These are phyloP conservation scores for Heliosperma pusillum DNA, from an alignment of 148 eudicot genomes.

Conservation along the genomic window DNA sequence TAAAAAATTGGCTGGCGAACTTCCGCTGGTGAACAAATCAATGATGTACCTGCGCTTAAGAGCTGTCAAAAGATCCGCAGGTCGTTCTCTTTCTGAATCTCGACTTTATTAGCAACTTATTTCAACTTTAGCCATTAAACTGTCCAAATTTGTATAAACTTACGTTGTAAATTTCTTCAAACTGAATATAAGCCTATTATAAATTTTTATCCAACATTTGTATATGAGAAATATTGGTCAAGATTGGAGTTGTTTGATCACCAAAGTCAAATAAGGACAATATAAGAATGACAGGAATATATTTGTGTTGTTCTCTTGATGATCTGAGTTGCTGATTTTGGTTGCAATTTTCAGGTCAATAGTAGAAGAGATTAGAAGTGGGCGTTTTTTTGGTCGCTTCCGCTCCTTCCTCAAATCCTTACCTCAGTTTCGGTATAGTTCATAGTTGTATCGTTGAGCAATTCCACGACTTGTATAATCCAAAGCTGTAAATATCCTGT, in stretches of 20 bases:
- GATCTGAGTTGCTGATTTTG: slow-evolving; percentile 7
- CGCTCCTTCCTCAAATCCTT: background rate
- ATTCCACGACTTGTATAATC: slow-evolving; percentile 17
- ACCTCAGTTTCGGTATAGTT: slow-evolving; percentile 7
- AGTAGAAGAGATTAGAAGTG: slow-evolving; percentile 20
- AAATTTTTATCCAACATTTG: no score
- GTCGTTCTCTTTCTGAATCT: slow-evolving; percentile 29
- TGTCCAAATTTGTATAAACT: background rate
- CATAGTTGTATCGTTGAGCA: slow-evolving; percentile 5
- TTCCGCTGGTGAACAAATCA: slow-evolving; percentile 82
- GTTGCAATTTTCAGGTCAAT: slow-evolving; percentile 41
- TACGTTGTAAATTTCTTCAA: no score
- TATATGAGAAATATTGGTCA: no score
- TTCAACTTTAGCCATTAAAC: background rate
- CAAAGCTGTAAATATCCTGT: slow-evolving; percentile 26
- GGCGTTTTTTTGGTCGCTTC: slow-evolving; percentile 14
- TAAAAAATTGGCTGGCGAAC: slow-evolving; percentile 68
- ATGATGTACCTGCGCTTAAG: slow-evolving; percentile 68
- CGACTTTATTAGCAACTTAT: background rate
- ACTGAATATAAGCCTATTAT: no score
- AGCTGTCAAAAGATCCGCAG: slow-evolving; percentile 28
- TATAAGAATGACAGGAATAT: slow-evolving; percentile 16
- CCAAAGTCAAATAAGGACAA: background rate
- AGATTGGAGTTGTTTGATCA: background rate
- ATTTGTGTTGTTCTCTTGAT: slow-evolving; percentile 19